A percentile compares a stretch with the other conserved stretches of the same genome.
Conservation (phyloP, 768 basidiomycete species). For the Termitomyces sp. region DNA sequence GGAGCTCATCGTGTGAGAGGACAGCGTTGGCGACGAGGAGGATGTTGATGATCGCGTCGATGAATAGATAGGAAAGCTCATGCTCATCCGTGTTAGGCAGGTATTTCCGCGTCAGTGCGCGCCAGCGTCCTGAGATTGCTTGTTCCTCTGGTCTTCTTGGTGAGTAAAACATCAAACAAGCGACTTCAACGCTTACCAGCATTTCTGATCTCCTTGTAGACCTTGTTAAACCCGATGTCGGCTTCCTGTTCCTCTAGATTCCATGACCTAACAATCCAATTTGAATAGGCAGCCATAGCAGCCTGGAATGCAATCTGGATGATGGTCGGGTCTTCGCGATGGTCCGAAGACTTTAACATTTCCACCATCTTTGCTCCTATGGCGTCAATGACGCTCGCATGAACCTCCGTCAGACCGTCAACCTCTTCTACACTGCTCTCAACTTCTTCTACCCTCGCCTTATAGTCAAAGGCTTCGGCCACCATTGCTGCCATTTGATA, state of each 20-base stretch:
- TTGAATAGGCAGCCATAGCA: conserved; percentile 40
- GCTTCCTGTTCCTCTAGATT: conserved; percentile 46
- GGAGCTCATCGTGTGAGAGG: conserved; percentile 24
- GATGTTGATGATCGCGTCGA: conserved; percentile 37
- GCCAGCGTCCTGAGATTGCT: conserved; percentile 41
- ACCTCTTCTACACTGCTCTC: conserved; percentile 3
- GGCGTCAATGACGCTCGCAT: conserved; percentile 24
- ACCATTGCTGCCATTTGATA: conserved; percentile 45
- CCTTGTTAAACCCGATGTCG: conserved; percentile 35
- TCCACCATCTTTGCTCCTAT: conserved; percentile 33
- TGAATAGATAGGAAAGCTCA: conserved; percentile 29
- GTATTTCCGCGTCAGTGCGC: conserved; percentile 32
- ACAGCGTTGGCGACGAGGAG: conserved; percentile 35
- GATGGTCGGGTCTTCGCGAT: conserved; percentile 35
- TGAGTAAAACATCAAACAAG: background rate
- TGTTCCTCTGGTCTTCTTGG: conserved; percentile 31
- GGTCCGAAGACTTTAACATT: conserved; percentile 32
- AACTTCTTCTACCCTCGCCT: background rate
- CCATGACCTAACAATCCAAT: conserved; percentile 50
- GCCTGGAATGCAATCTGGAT: conserved; percentile 43
- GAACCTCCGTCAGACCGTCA: conserved; percentile 21
- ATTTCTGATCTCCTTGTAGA: conserved; percentile 31
- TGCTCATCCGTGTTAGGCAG: conserved; percentile 19
- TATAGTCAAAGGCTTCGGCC: conserved; percentile 36
- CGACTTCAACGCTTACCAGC: conserved; percentile 23